A percentile compares a stretch with the other conserved stretches of the same genome.
Evolutionary conservation across 2,329 filamentous ascomycete genomes (phyloP).

Genomic region (Rugonectria rugulosa): DNA sequence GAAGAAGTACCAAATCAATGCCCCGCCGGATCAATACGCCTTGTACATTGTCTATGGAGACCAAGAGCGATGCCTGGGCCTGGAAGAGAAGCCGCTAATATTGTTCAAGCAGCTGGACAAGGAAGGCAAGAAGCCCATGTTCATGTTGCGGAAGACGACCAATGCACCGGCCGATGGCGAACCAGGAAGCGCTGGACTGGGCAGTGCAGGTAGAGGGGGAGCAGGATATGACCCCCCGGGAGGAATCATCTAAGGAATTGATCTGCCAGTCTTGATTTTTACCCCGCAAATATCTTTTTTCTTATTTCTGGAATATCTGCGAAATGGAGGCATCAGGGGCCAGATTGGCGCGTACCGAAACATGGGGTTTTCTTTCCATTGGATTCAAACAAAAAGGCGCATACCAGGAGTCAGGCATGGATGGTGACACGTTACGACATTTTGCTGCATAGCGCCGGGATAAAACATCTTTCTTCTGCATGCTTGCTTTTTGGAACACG

Average conservation of each 20-base stretch:
- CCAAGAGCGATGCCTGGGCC: conserved; percentile 89
- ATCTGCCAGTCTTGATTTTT: conserved; percentile 8
- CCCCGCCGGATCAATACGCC: conserved; percentile 96
- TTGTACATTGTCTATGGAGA: conserved; percentile 99
- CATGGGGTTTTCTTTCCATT: conserved; percentile 16
- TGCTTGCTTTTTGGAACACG: conserved; percentile 5
- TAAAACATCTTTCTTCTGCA: conserved; percentile 20
- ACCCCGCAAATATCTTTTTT: conserved; percentile 7
- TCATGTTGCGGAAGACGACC: conserved; percentile 84
- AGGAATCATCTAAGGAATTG: conserved; percentile 60
- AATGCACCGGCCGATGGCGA: conserved; percentile 60
- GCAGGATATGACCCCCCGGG: conserved; percentile 65
- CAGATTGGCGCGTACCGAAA: conserved; percentile 33
- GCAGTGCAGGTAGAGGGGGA: conserved; percentile 52
- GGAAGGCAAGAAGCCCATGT: conserved; percentile 98
- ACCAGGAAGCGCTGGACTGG: conserved; percentile 63
- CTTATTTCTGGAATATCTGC: conserved; percentile 2
- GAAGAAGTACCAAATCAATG: conserved; percentile 98
- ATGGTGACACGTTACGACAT: conserved; percentile 25
- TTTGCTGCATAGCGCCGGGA: conserved; percentile 24
- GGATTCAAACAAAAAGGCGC: conserved; percentile 20
- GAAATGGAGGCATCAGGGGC: conserved; percentile 6
- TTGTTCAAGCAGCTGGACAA: conserved; percentile 97
- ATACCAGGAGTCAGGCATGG: conserved; percentile 28
- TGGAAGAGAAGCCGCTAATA: conserved; percentile 93